Evolutionary conservation across 331 rosid genomes (phyloP).

Genomic region (Quercus tomentella): DNA sequence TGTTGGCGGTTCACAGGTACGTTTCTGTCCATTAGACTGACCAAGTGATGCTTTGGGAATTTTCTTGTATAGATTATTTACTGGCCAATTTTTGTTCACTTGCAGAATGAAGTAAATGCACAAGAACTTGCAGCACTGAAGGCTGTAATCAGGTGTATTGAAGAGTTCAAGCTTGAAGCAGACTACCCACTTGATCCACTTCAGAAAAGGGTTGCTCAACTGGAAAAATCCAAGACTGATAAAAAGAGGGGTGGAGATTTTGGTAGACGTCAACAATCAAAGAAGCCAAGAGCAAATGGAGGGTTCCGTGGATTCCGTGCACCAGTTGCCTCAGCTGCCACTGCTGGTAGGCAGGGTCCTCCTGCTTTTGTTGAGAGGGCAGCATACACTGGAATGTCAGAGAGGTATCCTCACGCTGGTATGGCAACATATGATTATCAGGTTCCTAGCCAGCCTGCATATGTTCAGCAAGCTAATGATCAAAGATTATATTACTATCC

Average conservation of each 20-base stretch:
- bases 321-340: constrained; percentile 28
- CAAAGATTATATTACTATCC: constrained; percentile 32
- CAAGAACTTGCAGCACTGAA: constrained; percentile 72
- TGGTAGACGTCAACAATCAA: constrained; percentile 42
- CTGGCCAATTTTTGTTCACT: constrained; percentile 5
- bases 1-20: constrained; percentile 50
- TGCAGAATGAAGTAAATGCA: constrained; percentile 68
- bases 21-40: constrained; percentile 3
- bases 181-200: constrained; percentile 84
- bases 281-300: constrained; percentile 50
- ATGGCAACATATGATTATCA: constrained; percentile 42
- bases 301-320: constrained; percentile 41
- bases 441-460: constrained; percentile 52
- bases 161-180: constrained; percentile 61
- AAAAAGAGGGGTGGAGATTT: constrained; percentile 57
- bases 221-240: constrained; percentile 56
- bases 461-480: constrained; percentile 36
- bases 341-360: constrained; percentile 39
- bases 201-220: constrained; percentile 63
- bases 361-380: constrained; percentile 40
- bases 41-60: constrained; percentile 1
- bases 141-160: constrained; percentile 58
- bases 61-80: constrained; percentile 8
- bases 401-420: constrained; percentile 39
- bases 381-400: constrained; percentile 37